Evolutionary conservation across 306 rosid species (phyloP), one percentile per base, ranked within the genome.

Genomic region (Cucurbita pepo): DNA sequence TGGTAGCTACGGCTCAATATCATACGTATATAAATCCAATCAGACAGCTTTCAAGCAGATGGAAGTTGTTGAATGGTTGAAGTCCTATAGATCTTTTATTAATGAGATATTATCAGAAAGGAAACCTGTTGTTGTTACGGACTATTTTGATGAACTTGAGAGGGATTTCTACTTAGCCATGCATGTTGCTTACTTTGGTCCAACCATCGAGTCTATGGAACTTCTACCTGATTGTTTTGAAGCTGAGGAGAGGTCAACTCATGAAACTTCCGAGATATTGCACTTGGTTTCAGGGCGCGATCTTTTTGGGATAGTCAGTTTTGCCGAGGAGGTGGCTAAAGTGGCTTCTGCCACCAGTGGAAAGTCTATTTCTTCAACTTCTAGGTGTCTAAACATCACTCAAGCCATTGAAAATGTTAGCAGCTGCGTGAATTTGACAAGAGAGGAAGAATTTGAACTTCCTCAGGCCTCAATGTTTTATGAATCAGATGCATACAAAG

Each of bases 31-130:
- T 76, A 69, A 81, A 55, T 80, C 89, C 51, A 71, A 85, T 76
- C 78, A 64, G 66, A 55, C 77, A 14, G 34, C 81, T 1, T 81
- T 79, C 79, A 86, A 83, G 84, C 88, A 82, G 80, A 87, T 88
- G 91, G 97, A 93, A 82, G 98, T 93, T 75, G 94, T 88, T 58
- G 96, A 93, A 74, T 93, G 98, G 98, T 85, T 93, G 80, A 88
- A 82, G 82, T 90, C 87, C 91, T 93, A 93, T 67, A 86, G 96
- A 78, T 70, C 40, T 30, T 90, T 93, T 69, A 86, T 93, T 76
- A 79, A 79, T 73, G 89, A 89, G 61, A 86, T 93, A 71, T 77
- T 93, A 79, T 81, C 79, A 10, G 91, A 93, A 82, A 86, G 82
- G 82, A 90, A 73, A 81, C 89, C 79, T 81, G 87, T 85, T 58